These are phyloP conservation scores for barrel medic (Medicago truncatula) DNA, from an alignment of 306 rosid genomes.

Conservation along the genomic window MtrunA17r5.0-ANR NC_053045.1:4152501-4153000, in stretches of 20 bases:
- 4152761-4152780: background rate
- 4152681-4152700: slow-evolving; percentile 21
- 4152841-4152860: slow-evolving; percentile 19
- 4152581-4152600: slow-evolving; percentile 82
- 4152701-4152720: slow-evolving; percentile 23
- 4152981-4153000: slow-evolving; percentile 3
- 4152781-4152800: slow-evolving; percentile 44
- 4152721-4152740: slow-evolving; percentile 9
- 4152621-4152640: slow-evolving; percentile 89
- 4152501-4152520: slow-evolving; percentile 35
- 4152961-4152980: slow-evolving; percentile 28
- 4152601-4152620: slow-evolving; percentile 87
- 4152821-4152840: slow-evolving; percentile 86
- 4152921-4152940: slow-evolving; percentile 32
- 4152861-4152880: slow-evolving; percentile 31
- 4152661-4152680: slow-evolving; percentile 40
- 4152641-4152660: slow-evolving; percentile 53
- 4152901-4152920: slow-evolving; percentile 9
- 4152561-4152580: slow-evolving; percentile 77
- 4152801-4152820: slow-evolving; percentile 96
- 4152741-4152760: background rate
- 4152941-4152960: slow-evolving; percentile 21
- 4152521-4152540: slow-evolving; percentile 40
- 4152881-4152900: slow-evolving; percentile 31
- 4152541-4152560: slow-evolving; percentile 62